phyloP scores from a whole-genome alignment of 441 rosid genomes.

The Erysimum cheiri region DNA sequence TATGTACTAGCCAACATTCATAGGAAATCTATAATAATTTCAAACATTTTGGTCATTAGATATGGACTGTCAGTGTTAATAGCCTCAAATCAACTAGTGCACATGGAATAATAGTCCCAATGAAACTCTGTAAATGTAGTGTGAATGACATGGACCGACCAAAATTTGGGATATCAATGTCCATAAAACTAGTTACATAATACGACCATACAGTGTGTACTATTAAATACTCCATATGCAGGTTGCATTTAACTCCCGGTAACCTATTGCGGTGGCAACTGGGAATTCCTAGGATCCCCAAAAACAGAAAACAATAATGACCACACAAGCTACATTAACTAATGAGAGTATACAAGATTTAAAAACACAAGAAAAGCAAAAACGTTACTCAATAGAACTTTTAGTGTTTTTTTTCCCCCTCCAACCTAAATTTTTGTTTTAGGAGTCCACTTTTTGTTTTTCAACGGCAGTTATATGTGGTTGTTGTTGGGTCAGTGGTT shows the following conservation, averaged over 20 bases:
- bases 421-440: not conserved
- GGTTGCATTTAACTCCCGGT: constrained; percentile 45
- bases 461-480: constrained; percentile 39
- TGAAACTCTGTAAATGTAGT: constrained; percentile 26
- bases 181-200: constrained; percentile 26
- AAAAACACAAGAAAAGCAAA: not conserved
- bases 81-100: constrained; percentile 26
- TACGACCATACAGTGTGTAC: constrained; percentile 6
- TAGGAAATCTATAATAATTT: not conserved
- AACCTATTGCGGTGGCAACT: constrained; percentile 45
- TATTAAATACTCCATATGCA: constrained; percentile 26
- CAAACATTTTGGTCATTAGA: constrained; percentile 6
- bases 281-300: constrained; percentile 46
- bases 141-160: constrained; percentile 37
- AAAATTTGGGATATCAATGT: constrained; percentile 36
- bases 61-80: constrained; percentile 22
- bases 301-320: constrained; percentile 30
- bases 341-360: not conserved
- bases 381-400: constrained; percentile 1
- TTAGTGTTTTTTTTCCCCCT: not conserved
- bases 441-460: constrained; percentile 4
- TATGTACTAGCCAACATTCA: not conserved
- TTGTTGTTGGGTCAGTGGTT: constrained; percentile 37
- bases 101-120: constrained; percentile 32
- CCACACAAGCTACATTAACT: constrained; percentile 15